Percentiles rank a stretch among this genome's conserved stretches.
phyloP scores from a whole-genome alignment of 208 protist genomes.

The Acanthamoeba quina region DNA sequence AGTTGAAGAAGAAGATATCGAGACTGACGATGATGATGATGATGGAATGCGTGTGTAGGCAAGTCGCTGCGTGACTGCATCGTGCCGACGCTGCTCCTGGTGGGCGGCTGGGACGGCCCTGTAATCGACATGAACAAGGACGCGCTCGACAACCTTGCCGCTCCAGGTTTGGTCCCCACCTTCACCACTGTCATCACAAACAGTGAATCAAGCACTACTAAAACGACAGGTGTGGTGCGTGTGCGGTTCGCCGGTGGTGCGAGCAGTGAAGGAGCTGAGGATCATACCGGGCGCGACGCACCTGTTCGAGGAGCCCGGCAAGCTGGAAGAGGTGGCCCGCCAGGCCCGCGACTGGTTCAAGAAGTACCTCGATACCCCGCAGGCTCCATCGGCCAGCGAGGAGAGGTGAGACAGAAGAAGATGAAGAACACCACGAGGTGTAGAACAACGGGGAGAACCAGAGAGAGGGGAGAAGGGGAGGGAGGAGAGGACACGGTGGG shows the following conservation, averaged over 20 bases:
- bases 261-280: slow-evolving; percentile 37
- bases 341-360: slow-evolving; percentile 54
- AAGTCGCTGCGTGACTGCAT: neutral
- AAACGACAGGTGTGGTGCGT: too few relatives aligned
- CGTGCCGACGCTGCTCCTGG: slow-evolving; percentile 49
- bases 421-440: neutral
- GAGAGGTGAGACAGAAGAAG: neutral
- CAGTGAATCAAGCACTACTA: neutral
- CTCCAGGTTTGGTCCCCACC: neutral
- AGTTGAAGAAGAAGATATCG: neutral
- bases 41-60: neutral
- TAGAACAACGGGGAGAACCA: neutral
- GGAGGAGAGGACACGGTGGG: too few relatives aligned
- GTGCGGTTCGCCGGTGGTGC: too few relatives aligned
- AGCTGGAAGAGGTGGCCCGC: slow-evolving; percentile 47
- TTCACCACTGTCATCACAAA: neutral
- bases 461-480: neutral
- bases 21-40: neutral
- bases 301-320: slow-evolving; percentile 65
- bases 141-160: neutral
- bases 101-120: slow-evolving; percentile 46
- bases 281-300: slow-evolving; percentile 59
- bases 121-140: slow-evolving; percentile 73
- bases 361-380: slow-evolving; percentile 17
- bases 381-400: neutral